Conservation (phyloP, 2,329 filamentous ascomycete genomes). For the Cytospora leucostoma region DNA sequence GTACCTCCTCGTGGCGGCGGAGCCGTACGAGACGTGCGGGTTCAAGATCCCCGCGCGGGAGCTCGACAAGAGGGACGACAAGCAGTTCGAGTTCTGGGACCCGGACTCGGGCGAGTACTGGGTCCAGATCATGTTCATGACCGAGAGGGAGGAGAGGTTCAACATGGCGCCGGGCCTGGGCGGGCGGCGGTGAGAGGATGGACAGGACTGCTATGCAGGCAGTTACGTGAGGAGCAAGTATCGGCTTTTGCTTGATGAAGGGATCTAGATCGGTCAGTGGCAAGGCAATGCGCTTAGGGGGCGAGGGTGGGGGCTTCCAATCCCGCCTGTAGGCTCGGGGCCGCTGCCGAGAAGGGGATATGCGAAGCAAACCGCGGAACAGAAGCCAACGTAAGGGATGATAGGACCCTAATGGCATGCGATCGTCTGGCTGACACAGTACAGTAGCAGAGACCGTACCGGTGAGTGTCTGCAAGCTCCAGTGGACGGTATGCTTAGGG, state of each 20-base stretch:
- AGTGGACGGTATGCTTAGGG: neutral
- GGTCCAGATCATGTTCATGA: conserved; percentile 98
- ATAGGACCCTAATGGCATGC: conserved; percentile 3
- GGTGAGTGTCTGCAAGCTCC: neutral
- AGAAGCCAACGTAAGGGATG: conserved; percentile 14
- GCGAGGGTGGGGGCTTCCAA: neutral
- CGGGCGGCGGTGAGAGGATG: conserved; percentile 43
- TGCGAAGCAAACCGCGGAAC: neutral
- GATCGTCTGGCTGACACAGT: conserved; percentile 8
- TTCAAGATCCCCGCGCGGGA: conserved; percentile 96
- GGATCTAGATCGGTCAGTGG: neutral
- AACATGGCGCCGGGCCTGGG: conserved; percentile 64
- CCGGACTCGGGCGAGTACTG: conserved; percentile 95
- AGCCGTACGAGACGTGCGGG: conserved; percentile 95
- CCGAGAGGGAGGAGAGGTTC: conserved; percentile 91
- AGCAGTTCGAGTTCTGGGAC: conserved; percentile 95
- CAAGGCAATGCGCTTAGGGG: neutral
- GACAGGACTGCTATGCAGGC: neutral
- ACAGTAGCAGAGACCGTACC: neutral
- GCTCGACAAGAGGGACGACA: conserved; percentile 83
- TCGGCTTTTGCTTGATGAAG: neutral
- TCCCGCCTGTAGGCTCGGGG: neutral
- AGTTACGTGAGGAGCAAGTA: neutral
- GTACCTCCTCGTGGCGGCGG: conserved; percentile 91
- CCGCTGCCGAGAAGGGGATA: neutral